Conservation (phyloP, 208 protist species). For the Angomonas deanei region DNA sequence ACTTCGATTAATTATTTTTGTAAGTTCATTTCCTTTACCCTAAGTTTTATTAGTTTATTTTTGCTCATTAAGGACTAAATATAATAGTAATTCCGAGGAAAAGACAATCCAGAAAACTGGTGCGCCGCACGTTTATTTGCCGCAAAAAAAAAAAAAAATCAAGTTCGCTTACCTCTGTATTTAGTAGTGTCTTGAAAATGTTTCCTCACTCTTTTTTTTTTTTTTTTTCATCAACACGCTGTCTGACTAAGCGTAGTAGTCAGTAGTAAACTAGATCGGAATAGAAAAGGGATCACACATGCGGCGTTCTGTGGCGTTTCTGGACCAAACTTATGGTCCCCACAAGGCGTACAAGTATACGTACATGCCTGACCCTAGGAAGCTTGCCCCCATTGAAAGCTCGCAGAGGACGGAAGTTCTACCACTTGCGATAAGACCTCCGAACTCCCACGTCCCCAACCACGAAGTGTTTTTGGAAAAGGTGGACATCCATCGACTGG, state of each 20-base stretch:
- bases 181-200: not conserved
- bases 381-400: slow-evolving; percentile 87
- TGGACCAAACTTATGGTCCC: slow-evolving; percentile 80
- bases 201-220: slow-evolving; percentile 3
- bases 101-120: too few species aligned
- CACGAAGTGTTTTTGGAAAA: slow-evolving; percentile 88
- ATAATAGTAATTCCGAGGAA: slow-evolving; percentile 5
- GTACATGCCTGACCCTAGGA: slow-evolving; percentile 88
- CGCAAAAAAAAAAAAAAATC: too few species aligned
- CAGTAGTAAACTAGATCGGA: not conserved
- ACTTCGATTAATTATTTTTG: too few species aligned
- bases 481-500: slow-evolving; percentile 68
- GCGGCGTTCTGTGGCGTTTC: slow-evolving; percentile 13
- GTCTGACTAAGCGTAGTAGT: slow-evolving; percentile 1
- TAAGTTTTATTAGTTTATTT: slow-evolving; percentile 5
- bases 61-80: not conserved
- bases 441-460: slow-evolving; percentile 83
- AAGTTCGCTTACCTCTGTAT: not conserved
- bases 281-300: slow-evolving; percentile 15
- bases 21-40: not conserved
- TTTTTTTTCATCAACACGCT: slow-evolving; percentile 9
- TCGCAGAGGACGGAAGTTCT: slow-evolving; percentile 72
- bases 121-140: too few species aligned
- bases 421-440: slow-evolving; percentile 78
- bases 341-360: slow-evolving; percentile 92